Percentiles rank a stretch among this genome's conserved stretches.
Conservation (phyloP, 2,329 filamentous ascomycete species). For the Ceratocystis cubensis region DNA sequence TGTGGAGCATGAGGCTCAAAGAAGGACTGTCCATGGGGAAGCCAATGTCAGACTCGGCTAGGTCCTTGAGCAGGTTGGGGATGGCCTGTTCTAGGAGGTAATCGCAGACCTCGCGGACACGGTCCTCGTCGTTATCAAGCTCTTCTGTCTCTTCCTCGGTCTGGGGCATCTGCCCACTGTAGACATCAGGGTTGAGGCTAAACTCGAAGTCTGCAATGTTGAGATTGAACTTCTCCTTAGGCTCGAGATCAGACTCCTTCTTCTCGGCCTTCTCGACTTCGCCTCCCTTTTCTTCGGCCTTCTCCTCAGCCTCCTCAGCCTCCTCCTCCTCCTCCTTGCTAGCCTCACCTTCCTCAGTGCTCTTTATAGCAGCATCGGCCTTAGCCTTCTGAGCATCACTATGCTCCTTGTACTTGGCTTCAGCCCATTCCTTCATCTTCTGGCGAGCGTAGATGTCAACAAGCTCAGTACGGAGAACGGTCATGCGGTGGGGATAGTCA, state of each 20-base stretch:
- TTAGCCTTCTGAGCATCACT: constrained; percentile 28
- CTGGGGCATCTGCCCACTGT: constrained; percentile 82
- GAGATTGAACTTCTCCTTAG: constrained; percentile 37
- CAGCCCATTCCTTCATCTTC: constrained; percentile 83
- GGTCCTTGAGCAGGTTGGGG: constrained; percentile 72
- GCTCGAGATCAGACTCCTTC: constrained; percentile 37
- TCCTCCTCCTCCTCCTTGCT: constrained; percentile 30
- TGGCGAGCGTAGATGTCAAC: constrained; percentile 73
- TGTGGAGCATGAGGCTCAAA: constrained; percentile 76
- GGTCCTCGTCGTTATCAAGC: constrained; percentile 70
- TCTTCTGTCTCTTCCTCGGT: constrained; percentile 81
- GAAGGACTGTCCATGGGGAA: constrained; percentile 99
- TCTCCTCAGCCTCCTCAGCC: constrained; percentile 26
- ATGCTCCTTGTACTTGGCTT: constrained; percentile 44
- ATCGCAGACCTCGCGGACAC: constrained; percentile 71
- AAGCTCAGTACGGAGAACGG: constrained; percentile 78
- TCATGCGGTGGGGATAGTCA: constrained; percentile 89
- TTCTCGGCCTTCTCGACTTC: constrained; percentile 24
- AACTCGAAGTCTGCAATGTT: constrained; percentile 82
- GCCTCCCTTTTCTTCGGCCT: constrained; percentile 21
- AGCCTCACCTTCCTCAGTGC: constrained; percentile 28
- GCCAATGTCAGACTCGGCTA: constrained; percentile 83
- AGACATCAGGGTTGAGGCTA: constrained; percentile 85
- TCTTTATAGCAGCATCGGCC: constrained; percentile 22
- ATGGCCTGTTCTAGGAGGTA: constrained; percentile 67